Evolutionary conservation across 1,284 basidiomycete genomes (phyloP), one percentile per base, ranked within the genome.

Genomic region (Bondarzewia mesenterica): DNA sequence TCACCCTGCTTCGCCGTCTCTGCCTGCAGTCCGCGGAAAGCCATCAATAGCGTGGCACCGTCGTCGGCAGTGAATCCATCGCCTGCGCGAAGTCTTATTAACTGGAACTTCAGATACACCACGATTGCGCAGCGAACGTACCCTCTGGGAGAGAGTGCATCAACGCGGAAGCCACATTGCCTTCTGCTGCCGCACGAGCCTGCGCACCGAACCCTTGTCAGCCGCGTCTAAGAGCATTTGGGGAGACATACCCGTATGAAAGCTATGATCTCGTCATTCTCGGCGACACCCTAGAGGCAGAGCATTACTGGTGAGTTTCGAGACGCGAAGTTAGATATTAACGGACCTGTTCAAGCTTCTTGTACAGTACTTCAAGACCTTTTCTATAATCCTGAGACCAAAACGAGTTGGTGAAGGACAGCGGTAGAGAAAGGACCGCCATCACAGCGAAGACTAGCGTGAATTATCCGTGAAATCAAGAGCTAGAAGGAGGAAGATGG

Each of bases 301-400:
- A 50, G 36, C 44, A 44, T 22, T 15, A 49, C n/a, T n/a, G 43
- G 7, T 5, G n/a, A 47, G 40, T 51, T 36, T 46, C 43, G 26
- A 47, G 39, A 22, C 46, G 14, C 29, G 32, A n/a, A 45, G 18
- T n/a, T 14, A 45, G 29, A 37, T 42, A 12, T 29, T 20, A 36
- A 40, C 72, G 48, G 56, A 85, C 88, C 74, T 89, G 83, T 58
- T 91, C 83, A 29, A 93, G 78, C 66, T 89, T 86, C 42, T 62
- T 66, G 62, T 82, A 90, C 20, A 93, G 66, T 18, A 86, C 78
- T 55, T 93, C 82, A 22, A 93, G 74, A 27, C 91, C 91, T 50
- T 71, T 78, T 36, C 89, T 75, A 62, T 91, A 92, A 69, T 93
- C 89, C 62, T 89, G 83, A 7, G 90, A 80, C 91, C 91, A 94